Evolutionary conservation across 192 early-diverging fungal species (phyloP), one percentile per base, ranked within the genome.

Genomic region (Paraglomus occultum): DNA sequence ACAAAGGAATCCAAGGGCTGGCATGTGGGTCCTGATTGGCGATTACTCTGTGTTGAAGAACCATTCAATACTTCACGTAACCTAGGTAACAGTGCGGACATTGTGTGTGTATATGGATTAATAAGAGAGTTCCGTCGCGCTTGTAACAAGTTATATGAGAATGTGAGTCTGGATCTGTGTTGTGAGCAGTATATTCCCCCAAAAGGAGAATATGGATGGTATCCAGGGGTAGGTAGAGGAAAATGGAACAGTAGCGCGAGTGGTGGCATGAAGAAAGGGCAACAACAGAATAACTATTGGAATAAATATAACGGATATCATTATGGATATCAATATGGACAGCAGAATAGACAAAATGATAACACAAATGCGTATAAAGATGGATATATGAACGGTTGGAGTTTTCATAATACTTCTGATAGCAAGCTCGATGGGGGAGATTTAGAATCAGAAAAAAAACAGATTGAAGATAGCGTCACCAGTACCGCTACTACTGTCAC

Each of bases 61-160:
- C 95, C 95, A 7, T 93, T 98, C 70, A 88, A 93, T 69, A 88
- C 89, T 0, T 83, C 84, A 66, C 83, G 94, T 42, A 98, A 98
- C 55, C 82, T 98, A 4, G 95, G 91, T 0, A 95, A 98, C 65
- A 92, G 91, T 20, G 92, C 92, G 2, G 94, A 96, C 77, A 83
- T 79, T 23, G 78, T 82, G 0, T 87, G 89, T 8, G 88, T 95
- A 6, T 83, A 85, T 40, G 95, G 94, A 11, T 73, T 98, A 53
- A 77, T 88, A 38, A 70, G 78, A n/a, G 96, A 98, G 77, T 92
- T 95, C 66, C 80, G 83, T 53, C 84, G 96, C 5, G 91, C 88
- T 5, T 79, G 90, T 47, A 71, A 62, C 42, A 81, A 85, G 12
- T 75, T 95, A 14, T 74, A 79, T 22, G 74, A 84, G 1, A 66